phyloP scores from a whole-genome alignment of 176 grass and related monocot genomes.

The Neostapfia colusana region DNA sequence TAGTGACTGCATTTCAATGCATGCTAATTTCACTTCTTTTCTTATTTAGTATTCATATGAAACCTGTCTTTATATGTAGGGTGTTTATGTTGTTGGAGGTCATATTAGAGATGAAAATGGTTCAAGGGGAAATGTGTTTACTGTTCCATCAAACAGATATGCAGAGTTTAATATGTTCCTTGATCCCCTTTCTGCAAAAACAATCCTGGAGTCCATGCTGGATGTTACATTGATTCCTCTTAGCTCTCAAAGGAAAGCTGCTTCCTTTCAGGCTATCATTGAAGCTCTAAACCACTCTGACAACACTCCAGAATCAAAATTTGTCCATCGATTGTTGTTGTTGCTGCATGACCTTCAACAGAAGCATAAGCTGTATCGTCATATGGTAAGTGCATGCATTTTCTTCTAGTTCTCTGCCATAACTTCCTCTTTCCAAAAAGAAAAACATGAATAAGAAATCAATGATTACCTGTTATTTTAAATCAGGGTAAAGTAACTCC shows the following conservation, averaged over 20 bases:
- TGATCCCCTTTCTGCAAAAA: conserved; percentile 65
- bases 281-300: conserved; percentile 18
- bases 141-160: conserved; percentile 55
- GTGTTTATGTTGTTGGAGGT: conserved; percentile 58
- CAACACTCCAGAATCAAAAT: conserved; percentile 60
- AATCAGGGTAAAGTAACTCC: neutral
- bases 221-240: conserved; percentile 61
- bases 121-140: conserved; percentile 64
- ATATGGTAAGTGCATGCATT: conserved; percentile 47
- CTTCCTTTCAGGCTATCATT: conserved; percentile 46
- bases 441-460: neutral
- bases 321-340: conserved; percentile 43
- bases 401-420: neutral
- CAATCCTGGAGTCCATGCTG: conserved; percentile 51
- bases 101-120: conserved; percentile 42
- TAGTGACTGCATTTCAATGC: neutral
- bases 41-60: conserved; percentile 7
- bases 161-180: conserved; percentile 84
- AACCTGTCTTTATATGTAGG: conserved; percentile 35
- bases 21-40: conserved; percentile 10
- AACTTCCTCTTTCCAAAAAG: neutral
- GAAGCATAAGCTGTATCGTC: conserved; percentile 46
- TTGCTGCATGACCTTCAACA: conserved; percentile 56
- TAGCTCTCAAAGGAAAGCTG: conserved; percentile 49
- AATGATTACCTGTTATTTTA: neutral